Percentiles rank a stretch among this genome's conserved stretches.
Evolutionary conservation across 2,329 filamentous ascomycete genomes (phyloP).

Genomic region (Aureobasidium leucospermi): DNA sequence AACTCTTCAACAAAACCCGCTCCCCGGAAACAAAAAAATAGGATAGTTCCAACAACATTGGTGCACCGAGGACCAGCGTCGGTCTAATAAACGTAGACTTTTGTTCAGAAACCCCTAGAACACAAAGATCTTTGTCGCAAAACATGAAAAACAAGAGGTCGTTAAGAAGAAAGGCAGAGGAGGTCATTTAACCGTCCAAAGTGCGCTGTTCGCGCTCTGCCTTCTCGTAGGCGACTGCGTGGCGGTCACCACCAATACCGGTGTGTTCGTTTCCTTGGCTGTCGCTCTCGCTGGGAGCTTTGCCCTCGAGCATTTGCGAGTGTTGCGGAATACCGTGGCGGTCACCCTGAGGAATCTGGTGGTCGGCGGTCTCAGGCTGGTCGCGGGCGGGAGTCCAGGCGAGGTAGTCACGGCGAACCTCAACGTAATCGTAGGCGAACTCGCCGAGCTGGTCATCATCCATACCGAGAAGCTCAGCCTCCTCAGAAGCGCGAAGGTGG

Average conservation of each 20-base stretch:
- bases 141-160: background rate
- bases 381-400: slow-evolving; percentile 74
- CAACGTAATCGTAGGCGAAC: slow-evolving; percentile 85
- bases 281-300: slow-evolving; percentile 40
- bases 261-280: slow-evolving; percentile 38
- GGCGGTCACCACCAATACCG: slow-evolving; percentile 45
- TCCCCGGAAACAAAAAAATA: background rate
- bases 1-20: background rate
- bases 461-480: slow-evolving; percentile 80
- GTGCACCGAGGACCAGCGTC: slow-evolving; percentile 14
- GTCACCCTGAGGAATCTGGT: slow-evolving; percentile 55
- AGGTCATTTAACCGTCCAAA: background rate
- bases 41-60: background rate
- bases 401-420: slow-evolving; percentile 80
- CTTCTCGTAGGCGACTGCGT: slow-evolving; percentile 45
- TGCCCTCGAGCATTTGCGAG: slow-evolving; percentile 56
- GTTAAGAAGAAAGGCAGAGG: background rate
- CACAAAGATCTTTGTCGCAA: background rate
- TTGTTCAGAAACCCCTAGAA: background rate
- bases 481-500: slow-evolving; percentile 70
- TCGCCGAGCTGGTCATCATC: slow-evolving; percentile 86
- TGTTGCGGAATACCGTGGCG: slow-evolving; percentile 67
- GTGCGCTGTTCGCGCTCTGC: slow-evolving; percentile 21
- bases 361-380: slow-evolving; percentile 53
- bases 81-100: background rate